Evolutionary conservation across 1,284 basidiomycete species (phyloP).

Genomic region (Vanrija sp.): DNA sequence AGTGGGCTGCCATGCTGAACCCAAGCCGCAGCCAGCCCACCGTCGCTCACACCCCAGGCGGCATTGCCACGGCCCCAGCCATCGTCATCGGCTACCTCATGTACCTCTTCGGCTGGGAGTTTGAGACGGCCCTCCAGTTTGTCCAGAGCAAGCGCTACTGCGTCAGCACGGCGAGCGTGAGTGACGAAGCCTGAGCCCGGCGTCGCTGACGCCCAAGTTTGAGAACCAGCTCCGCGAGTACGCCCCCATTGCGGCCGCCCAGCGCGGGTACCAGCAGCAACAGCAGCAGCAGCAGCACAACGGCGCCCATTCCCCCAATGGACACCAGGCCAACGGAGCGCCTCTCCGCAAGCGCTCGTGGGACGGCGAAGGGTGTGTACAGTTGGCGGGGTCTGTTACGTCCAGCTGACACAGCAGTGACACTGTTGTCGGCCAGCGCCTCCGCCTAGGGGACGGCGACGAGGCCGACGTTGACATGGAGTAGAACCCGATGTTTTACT

Average conservation of each 20-base stretch:
- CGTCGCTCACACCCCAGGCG: conserved; percentile 55
- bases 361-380: conserved; percentile 14
- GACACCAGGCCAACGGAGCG: neutral
- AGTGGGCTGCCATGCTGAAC: conserved; percentile 23
- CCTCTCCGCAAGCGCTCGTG: conserved; percentile 9
- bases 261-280: conserved; percentile 3
- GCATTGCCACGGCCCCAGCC: conserved; percentile 78
- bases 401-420: neutral
- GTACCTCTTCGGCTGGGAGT: conserved; percentile 71
- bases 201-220: conserved; percentile 56
- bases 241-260: conserved; percentile 65
- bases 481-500: too few species aligned
- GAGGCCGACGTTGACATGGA: too few species aligned
- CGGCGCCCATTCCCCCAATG: neutral
- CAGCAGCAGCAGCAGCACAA: too few species aligned
- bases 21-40: neutral
- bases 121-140: conserved; percentile 71
- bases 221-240: conserved; percentile 87
- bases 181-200: conserved; percentile 10
- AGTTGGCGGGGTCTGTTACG: neutral
- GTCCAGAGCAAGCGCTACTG: conserved; percentile 88
- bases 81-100: conserved; percentile 91
- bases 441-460: too few species aligned
- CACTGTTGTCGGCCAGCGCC: too few species aligned
- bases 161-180: conserved; percentile 72